These are phyloP conservation scores for Lichtheimia corymbifera DNA, from an alignment of 371 early-diverging fungal genomes.

Conservation along the genomic window DNA sequence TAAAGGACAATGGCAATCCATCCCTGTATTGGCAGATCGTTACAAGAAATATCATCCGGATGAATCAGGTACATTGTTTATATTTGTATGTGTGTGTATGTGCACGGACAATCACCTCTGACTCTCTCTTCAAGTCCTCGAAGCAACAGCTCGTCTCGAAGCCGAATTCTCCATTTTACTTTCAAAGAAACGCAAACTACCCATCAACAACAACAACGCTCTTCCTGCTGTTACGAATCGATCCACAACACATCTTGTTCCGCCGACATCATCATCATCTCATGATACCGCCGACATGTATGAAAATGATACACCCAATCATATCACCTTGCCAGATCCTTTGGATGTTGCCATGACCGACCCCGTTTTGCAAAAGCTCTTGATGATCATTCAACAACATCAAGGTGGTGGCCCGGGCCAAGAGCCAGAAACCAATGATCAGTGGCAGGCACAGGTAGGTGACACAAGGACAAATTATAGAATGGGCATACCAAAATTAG, in stretches of 20 bases:
- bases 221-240: neutral
- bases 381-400: neutral
- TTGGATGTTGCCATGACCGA: neutral
- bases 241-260: neutral
- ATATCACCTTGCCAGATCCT: slow-evolving; percentile 3
- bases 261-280: no score
- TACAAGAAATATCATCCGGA: slow-evolving; percentile 66
- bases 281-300: slow-evolving; percentile 1
- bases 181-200: neutral
- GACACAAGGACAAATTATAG: neutral
- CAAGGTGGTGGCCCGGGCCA: neutral
- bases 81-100: neutral
- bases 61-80: slow-evolving; percentile 53
- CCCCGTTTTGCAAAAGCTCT: neutral
- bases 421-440: slow-evolving; percentile 2
- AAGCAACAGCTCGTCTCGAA: slow-evolving; percentile 21
- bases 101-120: no score
- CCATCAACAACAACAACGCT: neutral
- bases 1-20: slow-evolving; percentile 54
- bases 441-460: slow-evolving; percentile 13
- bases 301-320: slow-evolving; percentile 5
- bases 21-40: slow-evolving; percentile 63
- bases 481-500: no score
- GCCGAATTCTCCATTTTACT: slow-evolving; percentile 18
- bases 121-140: slow-evolving; percentile 16